Conservation (phyloP, 768 basidiomycete species). For the Boletus reticulatus region DNA sequence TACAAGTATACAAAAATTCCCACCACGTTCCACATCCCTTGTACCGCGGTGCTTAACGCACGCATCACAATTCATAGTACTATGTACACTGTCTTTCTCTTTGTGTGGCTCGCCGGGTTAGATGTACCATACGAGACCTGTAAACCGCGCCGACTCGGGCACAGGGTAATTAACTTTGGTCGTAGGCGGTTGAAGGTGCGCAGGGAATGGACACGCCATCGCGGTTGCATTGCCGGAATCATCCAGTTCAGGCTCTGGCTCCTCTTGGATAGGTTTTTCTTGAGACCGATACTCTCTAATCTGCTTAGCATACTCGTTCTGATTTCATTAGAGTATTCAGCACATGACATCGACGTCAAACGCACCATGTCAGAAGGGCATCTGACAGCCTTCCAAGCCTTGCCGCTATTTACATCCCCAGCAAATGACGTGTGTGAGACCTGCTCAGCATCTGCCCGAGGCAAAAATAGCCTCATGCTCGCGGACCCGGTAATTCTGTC, state of each 20-base stretch:
- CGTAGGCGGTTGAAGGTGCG: slow-evolving; percentile 23
- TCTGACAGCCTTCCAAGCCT: slow-evolving; percentile 84
- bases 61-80: no score
- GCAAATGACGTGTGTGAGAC: slow-evolving; percentile 69
- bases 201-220: slow-evolving; percentile 23
- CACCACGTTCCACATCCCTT: no score
- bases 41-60: no score
- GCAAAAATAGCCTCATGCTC: slow-evolving; percentile 84
- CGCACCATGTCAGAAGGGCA: slow-evolving; percentile 93
- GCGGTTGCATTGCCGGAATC: slow-evolving; percentile 6
- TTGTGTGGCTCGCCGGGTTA: no score
- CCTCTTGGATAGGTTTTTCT: slow-evolving; percentile 47
- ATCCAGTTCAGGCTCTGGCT: slow-evolving; percentile 26
- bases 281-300: slow-evolving; percentile 80
- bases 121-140: no score
- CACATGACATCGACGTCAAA: slow-evolving; percentile 1
- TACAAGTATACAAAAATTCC: no score
- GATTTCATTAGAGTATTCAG: background rate
- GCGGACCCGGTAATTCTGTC: slow-evolving; percentile 76
- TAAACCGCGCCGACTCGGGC: no score
- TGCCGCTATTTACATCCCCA: slow-evolving; percentile 78
- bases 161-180: slow-evolving; percentile 17
- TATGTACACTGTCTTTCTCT: no score
- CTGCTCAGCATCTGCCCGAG: slow-evolving; percentile 63
- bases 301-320: slow-evolving; percentile 95